Evolutionary conservation across 495 filamentous ascomycete genomes (phyloP).

Genomic region (Podospora anserina): DNA sequence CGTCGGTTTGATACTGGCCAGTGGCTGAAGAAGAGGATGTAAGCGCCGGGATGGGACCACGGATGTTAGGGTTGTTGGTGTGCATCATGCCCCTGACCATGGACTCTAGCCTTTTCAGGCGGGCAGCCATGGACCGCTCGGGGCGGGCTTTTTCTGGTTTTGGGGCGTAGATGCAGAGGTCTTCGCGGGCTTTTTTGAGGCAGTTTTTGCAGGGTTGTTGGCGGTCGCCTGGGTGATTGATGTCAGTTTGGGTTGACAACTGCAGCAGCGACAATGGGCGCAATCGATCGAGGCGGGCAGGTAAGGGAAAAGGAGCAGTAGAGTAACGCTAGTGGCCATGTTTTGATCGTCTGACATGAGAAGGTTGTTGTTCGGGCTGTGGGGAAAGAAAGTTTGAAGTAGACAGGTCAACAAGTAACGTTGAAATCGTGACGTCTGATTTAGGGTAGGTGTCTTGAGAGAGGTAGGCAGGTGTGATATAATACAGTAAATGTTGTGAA

Average conservation of each 20-base stretch:
- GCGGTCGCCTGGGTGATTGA: slow-evolving; percentile 17
- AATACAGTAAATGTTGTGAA: too few species aligned
- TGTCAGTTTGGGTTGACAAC: background rate
- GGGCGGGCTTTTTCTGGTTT: slow-evolving; percentile 39
- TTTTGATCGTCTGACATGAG: too few species aligned
- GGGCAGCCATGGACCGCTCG: slow-evolving; percentile 46
- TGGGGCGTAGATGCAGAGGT: slow-evolving; percentile 46
- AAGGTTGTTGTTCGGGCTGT: too few species aligned
- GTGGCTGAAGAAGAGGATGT: background rate
- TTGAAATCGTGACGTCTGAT: too few species aligned
- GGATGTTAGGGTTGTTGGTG: slow-evolving; percentile 20
- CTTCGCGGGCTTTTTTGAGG: slow-evolving; percentile 40
- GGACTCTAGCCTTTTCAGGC: slow-evolving; percentile 52
- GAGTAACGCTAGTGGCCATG: too few species aligned
- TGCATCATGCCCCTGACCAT: slow-evolving; percentile 52
- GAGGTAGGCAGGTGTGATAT: too few species aligned
- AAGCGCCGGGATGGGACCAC: background rate
- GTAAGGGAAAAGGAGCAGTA: too few species aligned
- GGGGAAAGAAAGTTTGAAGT: too few species aligned
- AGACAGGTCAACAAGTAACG: too few species aligned
- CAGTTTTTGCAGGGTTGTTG: slow-evolving; percentile 40
- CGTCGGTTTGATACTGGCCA: background rate
- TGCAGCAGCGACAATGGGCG: background rate
- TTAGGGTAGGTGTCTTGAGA: too few species aligned
- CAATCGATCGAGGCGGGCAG: too few species aligned